A percentile compares a stretch with the other conserved stretches of the same genome.
These are phyloP conservation scores for Cyphellophora europaea DNA, from an alignment of 2,329 filamentous ascomycete genomes.

Conservation along the genomic window DNA sequence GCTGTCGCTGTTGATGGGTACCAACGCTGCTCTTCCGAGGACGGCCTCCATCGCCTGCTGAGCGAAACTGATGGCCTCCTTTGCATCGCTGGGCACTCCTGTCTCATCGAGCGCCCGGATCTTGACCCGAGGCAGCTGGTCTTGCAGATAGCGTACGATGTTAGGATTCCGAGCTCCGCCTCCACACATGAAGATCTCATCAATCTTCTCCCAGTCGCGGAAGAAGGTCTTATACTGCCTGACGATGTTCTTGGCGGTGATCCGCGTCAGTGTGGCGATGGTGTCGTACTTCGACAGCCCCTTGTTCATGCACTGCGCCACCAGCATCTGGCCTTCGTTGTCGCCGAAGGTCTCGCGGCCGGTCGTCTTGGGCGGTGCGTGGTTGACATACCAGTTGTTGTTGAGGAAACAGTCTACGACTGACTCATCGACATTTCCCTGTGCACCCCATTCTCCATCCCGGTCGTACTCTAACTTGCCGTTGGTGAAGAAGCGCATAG, in stretches of 20 bases:
- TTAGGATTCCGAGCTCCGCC: constrained; percentile 50
- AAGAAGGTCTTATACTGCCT: constrained; percentile 41
- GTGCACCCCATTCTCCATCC: constrained; percentile 41
- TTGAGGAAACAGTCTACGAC: constrained; percentile 44
- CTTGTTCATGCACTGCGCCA: constrained; percentile 33
- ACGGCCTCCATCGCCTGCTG: constrained; percentile 53
- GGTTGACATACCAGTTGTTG: constrained; percentile 40
- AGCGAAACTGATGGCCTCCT: constrained; percentile 52
- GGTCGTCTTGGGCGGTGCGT: constrained; percentile 47
- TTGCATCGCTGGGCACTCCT: constrained; percentile 47
- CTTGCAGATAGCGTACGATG: constrained; percentile 44
- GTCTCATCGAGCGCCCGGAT: constrained; percentile 49
- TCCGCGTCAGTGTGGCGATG: constrained; percentile 50
- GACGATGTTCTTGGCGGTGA: constrained; percentile 51
- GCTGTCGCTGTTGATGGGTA: constrained; percentile 45
- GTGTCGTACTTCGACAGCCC: constrained; percentile 42
- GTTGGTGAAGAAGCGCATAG: constrained; percentile 44
- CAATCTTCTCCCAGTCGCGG: constrained; percentile 29
- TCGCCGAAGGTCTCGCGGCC: constrained; percentile 52
- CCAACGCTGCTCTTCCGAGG: constrained; percentile 44
- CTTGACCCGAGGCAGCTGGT: constrained; percentile 36
- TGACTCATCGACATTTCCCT: constrained; percentile 40
- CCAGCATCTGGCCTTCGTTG: constrained; percentile 43
- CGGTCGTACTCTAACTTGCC: constrained; percentile 42
- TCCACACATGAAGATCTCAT: constrained; percentile 54